phyloP scores from a whole-genome alignment of 257 asterid species.

The Petunia secreta region DNA sequence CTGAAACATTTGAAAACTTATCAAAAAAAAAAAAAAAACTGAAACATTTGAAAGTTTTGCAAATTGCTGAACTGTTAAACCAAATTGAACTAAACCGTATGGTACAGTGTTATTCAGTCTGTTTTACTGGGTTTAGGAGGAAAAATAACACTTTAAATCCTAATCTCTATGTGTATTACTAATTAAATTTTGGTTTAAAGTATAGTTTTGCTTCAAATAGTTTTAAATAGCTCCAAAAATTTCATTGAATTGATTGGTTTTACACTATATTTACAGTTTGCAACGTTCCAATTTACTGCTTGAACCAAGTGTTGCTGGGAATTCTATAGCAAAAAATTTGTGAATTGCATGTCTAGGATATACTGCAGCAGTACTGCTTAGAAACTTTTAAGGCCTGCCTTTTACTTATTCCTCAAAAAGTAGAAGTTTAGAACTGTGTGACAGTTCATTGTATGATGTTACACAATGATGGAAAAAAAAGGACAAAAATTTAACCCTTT shows the following conservation, averaged over 20 bases:
- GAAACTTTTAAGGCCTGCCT: background rate
- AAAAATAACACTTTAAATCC: background rate
- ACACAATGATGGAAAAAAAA: background rate
- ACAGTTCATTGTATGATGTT: constrained; percentile 5
- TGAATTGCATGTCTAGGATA: background rate
- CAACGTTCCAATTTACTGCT: background rate
- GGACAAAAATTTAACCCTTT: background rate
- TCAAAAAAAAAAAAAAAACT: too few species aligned
- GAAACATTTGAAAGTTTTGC: background rate
- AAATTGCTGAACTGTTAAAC: background rate
- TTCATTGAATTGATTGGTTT: background rate
- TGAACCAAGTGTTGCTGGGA: background rate
- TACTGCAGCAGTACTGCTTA: background rate
- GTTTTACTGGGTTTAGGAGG: background rate
- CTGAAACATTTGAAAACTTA: too few species aligned
- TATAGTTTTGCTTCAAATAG: background rate
- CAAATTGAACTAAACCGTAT: background rate
- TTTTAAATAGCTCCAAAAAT: background rate
- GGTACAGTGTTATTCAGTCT: background rate
- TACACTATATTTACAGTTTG: background rate
- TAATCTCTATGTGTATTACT: background rate
- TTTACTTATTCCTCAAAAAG: background rate
- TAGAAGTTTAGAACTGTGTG: background rate
- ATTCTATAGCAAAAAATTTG: background rate
- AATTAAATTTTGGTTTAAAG: background rate